phyloP scores from a whole-genome alignment of 2,329 filamentous ascomycete species.

The Drechmeria coniospora region DNA sequence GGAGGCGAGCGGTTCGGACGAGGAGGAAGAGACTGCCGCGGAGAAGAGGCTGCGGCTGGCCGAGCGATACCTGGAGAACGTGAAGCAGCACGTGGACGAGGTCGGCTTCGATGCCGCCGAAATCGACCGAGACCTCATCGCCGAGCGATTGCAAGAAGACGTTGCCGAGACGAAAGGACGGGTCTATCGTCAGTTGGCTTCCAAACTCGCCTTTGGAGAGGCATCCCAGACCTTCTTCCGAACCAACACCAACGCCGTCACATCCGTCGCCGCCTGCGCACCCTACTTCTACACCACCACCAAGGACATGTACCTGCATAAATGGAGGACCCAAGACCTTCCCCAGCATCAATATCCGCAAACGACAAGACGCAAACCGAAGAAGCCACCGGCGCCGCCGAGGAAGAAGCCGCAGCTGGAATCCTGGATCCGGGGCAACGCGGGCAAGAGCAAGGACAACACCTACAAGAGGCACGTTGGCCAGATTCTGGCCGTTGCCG shows the following conservation, averaged over 20 bases:
- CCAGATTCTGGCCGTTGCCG: constrained; percentile 69
- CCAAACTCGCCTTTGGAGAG: constrained; percentile 52
- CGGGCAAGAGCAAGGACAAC: constrained; percentile 43
- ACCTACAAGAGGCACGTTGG: constrained; percentile 64
- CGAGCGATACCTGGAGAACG: constrained; percentile 83
- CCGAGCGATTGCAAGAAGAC: constrained; percentile 79
- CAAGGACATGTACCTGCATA: constrained; percentile 71
- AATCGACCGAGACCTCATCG: constrained; percentile 83
- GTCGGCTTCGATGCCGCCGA: constrained; percentile 83
- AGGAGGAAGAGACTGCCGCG: constrained; percentile 74
- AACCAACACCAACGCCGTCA: constrained; percentile 63
- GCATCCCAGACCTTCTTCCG: constrained; percentile 60
- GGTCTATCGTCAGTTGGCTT: constrained; percentile 67
- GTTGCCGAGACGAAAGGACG: constrained; percentile 83
- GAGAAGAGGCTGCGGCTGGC: constrained; percentile 77
- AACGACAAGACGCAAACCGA: constrained; percentile 41
- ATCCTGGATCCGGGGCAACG: constrained; percentile 46
- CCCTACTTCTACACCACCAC: constrained; percentile 80
- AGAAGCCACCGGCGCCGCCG: constrained; percentile 41
- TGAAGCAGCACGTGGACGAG: constrained; percentile 69
- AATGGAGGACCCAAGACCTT: constrained; percentile 69
- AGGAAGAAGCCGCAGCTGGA: constrained; percentile 48
- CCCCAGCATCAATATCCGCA: constrained; percentile 44
- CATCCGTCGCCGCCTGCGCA: constrained; percentile 61
- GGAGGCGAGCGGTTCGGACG: constrained; percentile 39